Evolutionary conservation across 257 asterid genomes (phyloP).

Genomic region (Ophiorrhiza pumila): DNA sequence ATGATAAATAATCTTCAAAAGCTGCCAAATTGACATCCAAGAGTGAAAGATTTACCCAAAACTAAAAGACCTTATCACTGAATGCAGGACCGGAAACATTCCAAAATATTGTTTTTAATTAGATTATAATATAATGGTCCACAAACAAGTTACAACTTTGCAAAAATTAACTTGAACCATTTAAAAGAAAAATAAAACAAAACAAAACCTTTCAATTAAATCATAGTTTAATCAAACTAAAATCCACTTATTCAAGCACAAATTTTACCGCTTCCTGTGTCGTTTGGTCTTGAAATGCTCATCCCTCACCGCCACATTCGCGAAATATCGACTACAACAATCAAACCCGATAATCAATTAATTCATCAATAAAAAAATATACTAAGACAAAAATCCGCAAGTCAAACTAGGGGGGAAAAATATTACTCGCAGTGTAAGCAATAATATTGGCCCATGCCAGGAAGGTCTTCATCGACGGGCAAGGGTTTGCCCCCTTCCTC

Average conservation of each 20-base stretch:
- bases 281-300: constrained; percentile 82
- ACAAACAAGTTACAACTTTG: too few relatives aligned
- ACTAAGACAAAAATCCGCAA: not conserved
- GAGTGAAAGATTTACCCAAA: not conserved
- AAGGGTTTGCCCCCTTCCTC: constrained; percentile 43
- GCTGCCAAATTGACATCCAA: not conserved
- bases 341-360: not conserved
- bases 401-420: not conserved
- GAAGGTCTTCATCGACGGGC: constrained; percentile 89
- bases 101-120: too few relatives aligned
- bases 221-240: not conserved
- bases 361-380: not conserved
- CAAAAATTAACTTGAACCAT: too few relatives aligned
- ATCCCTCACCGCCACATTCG: constrained; percentile 68
- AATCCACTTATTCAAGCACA: not conserved
- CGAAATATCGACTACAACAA: constrained; percentile 65
- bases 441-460: constrained; percentile 91
- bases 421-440: constrained; percentile 90
- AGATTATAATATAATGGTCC: too few relatives aligned
- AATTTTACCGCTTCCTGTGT: constrained; percentile 74
- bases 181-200: not conserved
- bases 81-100: not conserved
- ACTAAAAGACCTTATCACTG: not conserved
- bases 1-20: too few relatives aligned
- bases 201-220: not conserved